Evolutionary conservation across 352 stramenopile species (phyloP), one percentile per base, ranked within the genome.

Genomic region (Globisporangium carolinianum): DNA sequence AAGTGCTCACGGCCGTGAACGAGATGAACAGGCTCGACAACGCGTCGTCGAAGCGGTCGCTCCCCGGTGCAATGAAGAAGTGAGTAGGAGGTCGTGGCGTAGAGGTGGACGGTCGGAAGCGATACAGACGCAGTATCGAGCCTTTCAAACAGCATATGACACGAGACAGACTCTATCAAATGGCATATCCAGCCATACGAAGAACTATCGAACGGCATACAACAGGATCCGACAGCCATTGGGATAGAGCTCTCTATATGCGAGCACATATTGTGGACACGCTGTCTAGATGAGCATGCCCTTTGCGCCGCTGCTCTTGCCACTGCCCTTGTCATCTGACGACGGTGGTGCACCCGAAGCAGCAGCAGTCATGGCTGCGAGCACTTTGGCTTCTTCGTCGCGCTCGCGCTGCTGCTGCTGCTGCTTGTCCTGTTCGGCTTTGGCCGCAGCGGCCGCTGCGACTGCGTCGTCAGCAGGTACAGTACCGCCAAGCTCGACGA

Each of bases 1-100:
- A 96, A 51, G 97, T 99, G 64, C 78, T 99, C 60, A 91, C 92
- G 61, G 89, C 95, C 17, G 94, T 98, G 58, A 98, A 98, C 69
- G 96, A 98, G 73, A 98, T 99, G 84, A 97, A 96, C 60, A 96
- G 89, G 58, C 83, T 98, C 68, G 87, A 98, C 71, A 83, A 69
- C 63, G 66, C 84, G 61, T 92, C 82, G 24, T 87, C 72, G 55
- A 88, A 87, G 73, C 82, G 84, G 15, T 83, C 80, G 57, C 69
- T 94, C 43, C 79, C 86, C 18, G 82, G 77, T 12, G 75, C 78
- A 12, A 82, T 79, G 51, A 94, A 91, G 67, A 84, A 83, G 55
- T 32, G 24, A 32, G 24, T 84, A 73, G 53, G 8, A 71, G 53
- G 7, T 10, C 4, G 35, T 49, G n/a, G 4, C 39, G 39, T 14